Conservation (phyloP, 331 rosid species). For the Erythrophleum ivorense region DNA sequence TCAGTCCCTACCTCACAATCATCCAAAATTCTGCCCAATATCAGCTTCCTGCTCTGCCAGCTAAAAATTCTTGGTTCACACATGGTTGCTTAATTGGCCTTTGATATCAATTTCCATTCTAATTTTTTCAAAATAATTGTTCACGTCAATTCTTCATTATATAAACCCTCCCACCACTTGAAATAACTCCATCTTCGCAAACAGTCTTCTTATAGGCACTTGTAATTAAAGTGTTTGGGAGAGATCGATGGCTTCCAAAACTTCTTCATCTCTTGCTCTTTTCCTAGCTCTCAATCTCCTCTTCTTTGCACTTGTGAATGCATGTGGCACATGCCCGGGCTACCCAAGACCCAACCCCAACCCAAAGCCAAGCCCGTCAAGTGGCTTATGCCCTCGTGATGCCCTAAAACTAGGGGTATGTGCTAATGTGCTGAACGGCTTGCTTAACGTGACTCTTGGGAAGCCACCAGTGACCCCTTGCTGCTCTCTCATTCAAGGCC, state of each 20-base stretch:
- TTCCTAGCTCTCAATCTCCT: conserved; percentile 69
- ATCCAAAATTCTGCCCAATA: conserved; percentile 44
- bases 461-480: conserved; percentile 73
- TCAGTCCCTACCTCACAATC: conserved; percentile 37
- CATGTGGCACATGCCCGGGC: conserved; percentile 56
- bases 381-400: conserved; percentile 59
- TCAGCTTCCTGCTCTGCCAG: conserved; percentile 44
- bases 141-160: conserved; percentile 46
- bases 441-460: conserved; percentile 64
- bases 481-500: conserved; percentile 68
- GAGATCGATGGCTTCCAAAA: conserved; percentile 60
- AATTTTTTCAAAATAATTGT: neutral
- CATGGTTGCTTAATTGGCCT: conserved; percentile 32
- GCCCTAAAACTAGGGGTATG: conserved; percentile 74
- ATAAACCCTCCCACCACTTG: conserved; percentile 42
- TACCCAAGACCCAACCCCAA: conserved; percentile 37
- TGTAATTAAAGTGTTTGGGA: neutral
- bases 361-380: conserved; percentile 1
- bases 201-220: conserved; percentile 30
- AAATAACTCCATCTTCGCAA: conserved; percentile 29
- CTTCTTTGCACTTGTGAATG: conserved; percentile 64
- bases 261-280: conserved; percentile 56
- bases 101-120: neutral
- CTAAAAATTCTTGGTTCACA: conserved; percentile 44
- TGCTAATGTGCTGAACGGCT: conserved; percentile 61